Evolutionary conservation across 441 rosid genomes (phyloP), one percentile per base, ranked within the genome.

Genomic region (Croton laevigatus): DNA sequence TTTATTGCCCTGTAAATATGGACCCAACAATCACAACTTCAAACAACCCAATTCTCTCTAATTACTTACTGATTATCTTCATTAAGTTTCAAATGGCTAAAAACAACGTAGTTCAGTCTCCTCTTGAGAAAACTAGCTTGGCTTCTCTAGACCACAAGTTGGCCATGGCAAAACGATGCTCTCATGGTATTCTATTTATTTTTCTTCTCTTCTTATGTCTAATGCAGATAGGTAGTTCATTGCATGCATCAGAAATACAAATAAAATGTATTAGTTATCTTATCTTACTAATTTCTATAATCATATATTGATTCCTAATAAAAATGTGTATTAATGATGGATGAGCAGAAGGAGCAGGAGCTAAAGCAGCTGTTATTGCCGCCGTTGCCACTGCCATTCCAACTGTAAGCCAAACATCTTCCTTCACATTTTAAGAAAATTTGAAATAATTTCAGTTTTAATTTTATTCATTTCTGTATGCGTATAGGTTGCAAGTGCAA

Each of bases 341-440:
- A 49, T 79, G 70, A 69, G 68, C 87, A 87, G 92, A 89, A 80
- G 90, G 95, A 14, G 95, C 92, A 3, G 90, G 95, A 75, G 90
- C 89, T 2, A 89, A 87, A 77, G 95, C 95, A 45, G 92, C 95
- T 42, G 71, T 81, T 68, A 73, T 82, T 61, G 95, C 89, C 17
- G 59, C 75, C 65, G 65, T 89, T 72, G 95, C 95, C 49, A 71
- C 91, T 58, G 92, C 95, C 48, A 81, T 89, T 74, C 92, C 95
- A 19, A 86, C 95, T 6, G 87, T 89, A 83, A 79, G 81, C 74
- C 10, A n/a, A 53, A 9, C 54, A 19, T 14, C 22, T 22, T 45
- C 60, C 12, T 46, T 22, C 0, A 5, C 9, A 5, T 8, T 40
- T 40, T 40, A 40, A 40, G 9, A 40, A 40, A 5, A 40, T 40